These are phyloP conservation scores for Trametes sp. DNA, from an alignment of 1,284 basidiomycete species.

Conservation along the genomic window DNA sequence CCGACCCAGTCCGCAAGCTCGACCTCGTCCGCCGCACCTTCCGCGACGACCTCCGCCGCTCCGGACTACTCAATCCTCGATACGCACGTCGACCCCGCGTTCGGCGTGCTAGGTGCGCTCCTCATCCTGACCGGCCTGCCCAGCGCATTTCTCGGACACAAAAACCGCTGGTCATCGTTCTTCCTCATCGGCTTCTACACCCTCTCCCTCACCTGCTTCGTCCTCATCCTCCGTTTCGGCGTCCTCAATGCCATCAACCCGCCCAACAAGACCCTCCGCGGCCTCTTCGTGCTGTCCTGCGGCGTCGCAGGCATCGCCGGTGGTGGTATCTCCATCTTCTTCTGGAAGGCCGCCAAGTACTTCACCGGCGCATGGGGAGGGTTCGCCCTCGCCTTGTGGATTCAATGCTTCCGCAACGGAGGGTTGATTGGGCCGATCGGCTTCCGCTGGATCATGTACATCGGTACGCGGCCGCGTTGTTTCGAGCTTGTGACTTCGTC, in stretches of 20 bases:
- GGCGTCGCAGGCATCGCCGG: conserved; percentile 84
- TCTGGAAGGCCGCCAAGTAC: conserved; percentile 88
- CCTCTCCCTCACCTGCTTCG: conserved; percentile 83
- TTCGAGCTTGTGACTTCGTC: conserved; percentile 38
- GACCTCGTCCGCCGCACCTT: conserved; percentile 42
- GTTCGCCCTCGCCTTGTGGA: conserved; percentile 85
- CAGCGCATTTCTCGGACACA: conserved; percentile 90
- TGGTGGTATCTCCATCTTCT: conserved; percentile 87
- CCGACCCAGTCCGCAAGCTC: conserved; percentile 45
- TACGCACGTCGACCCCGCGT: conserved; percentile 87
- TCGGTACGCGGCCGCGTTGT: conserved; percentile 58
- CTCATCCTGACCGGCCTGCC: conserved; percentile 91
- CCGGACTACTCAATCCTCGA: conserved; percentile 66
- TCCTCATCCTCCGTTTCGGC: conserved; percentile 91
- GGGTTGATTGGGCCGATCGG: conserved; percentile 82
- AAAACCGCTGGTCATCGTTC: conserved; percentile 95
- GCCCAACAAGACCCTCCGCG: conserved; percentile 80
- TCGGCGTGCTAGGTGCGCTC: conserved; percentile 88
- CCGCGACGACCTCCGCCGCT: conserved; percentile 55
- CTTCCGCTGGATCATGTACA: conserved; percentile 88
- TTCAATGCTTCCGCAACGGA: conserved; percentile 85
- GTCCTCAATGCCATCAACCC: conserved; percentile 83
- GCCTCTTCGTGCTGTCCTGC: conserved; percentile 89
- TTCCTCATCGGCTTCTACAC: conserved; percentile 93
- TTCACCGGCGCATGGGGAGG: conserved; percentile 91